These are phyloP conservation scores for Backusella luteola DNA, from an alignment of 192 early-diverging fungal species.

Conservation along the genomic window DNA sequence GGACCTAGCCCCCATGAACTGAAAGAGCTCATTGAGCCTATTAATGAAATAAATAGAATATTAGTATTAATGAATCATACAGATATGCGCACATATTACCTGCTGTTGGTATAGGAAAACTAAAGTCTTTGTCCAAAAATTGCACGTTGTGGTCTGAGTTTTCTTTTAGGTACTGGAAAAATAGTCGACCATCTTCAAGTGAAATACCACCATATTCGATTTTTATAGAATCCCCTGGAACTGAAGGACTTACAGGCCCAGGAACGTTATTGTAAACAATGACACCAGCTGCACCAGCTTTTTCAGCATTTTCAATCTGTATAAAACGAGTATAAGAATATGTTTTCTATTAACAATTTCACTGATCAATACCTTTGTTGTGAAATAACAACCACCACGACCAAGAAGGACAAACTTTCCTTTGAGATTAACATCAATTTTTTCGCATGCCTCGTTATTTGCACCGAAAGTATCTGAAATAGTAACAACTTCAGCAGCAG, in stretches of 20 bases:
- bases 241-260: conserved; percentile 31
- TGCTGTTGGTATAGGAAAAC: conserved; percentile 35
- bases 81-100: conserved; percentile 8
- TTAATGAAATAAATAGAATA: not conserved
- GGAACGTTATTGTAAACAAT: conserved; percentile 46
- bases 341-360: not conserved
- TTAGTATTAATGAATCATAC: conserved; percentile 23
- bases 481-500: conserved; percentile 35
- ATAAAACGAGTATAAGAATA: not conserved
- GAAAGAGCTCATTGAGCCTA: conserved; percentile 55
- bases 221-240: conserved; percentile 9
- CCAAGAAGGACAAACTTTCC: conserved; percentile 46
- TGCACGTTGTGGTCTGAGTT: conserved; percentile 8
- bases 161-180: conserved; percentile 17
- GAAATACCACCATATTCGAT: conserved; percentile 45
- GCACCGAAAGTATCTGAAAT: conserved; percentile 35
- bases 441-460: conserved; percentile 50
- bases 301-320: conserved; percentile 31
- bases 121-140: conserved; percentile 36
- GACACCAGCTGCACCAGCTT: conserved; percentile 50
- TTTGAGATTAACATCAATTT: not conserved
- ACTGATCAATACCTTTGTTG: conserved; percentile 34
- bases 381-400: conserved; percentile 48
- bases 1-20: conserved; percentile 67
- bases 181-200: conserved; percentile 36